A percentile compares a stretch with the other conserved stretches of the same genome.
phyloP scores from a whole-genome alignment of 805 yeast genomes.

The Jamesozyma hellenica region DNA sequence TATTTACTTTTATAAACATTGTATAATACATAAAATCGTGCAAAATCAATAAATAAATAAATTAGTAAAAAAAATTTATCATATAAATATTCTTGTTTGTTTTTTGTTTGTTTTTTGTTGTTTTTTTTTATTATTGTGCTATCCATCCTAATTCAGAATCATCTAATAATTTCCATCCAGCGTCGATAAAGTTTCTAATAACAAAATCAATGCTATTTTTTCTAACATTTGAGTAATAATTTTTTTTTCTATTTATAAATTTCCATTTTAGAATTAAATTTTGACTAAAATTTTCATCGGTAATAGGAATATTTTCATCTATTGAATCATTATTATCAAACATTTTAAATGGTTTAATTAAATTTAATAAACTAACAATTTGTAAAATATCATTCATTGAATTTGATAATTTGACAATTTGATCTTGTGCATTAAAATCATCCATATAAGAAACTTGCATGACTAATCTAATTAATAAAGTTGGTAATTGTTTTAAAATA shows the following conservation, averaged over 20 bases:
- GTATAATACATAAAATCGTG: no score
- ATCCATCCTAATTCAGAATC: slow-evolving; percentile 28
- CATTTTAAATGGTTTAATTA: slow-evolving; percentile 25
- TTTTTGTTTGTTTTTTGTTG: no score
- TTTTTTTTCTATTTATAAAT: slow-evolving; percentile 3
- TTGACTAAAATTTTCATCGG: slow-evolving; percentile 4
- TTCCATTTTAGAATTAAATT: slow-evolving; percentile 8
- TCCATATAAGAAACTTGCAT: slow-evolving; percentile 16
- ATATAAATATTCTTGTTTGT: no score
- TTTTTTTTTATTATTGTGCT: neutral
- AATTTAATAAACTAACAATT: slow-evolving; percentile 22
- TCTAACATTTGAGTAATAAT: slow-evolving; percentile 1
- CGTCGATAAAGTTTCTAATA: slow-evolving; percentile 11
- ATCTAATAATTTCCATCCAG: slow-evolving; percentile 26
- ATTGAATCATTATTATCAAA: slow-evolving; percentile 13
- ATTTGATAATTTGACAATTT: slow-evolving; percentile 25
- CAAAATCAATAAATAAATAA: no score
- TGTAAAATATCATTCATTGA: slow-evolving; percentile 28
- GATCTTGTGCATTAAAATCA: slow-evolving; percentile 16
- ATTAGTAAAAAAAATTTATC: no score
- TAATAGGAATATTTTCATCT: slow-evolving; percentile 2
- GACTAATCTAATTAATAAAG: slow-evolving; percentile 21
- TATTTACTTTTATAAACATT: no score
- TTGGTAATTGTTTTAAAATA: slow-evolving; percentile 24
- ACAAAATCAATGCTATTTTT: slow-evolving; percentile 3